Base-by-base conservation (phyloP, 306 rosid species). In the Alnus rubra region DNA sequence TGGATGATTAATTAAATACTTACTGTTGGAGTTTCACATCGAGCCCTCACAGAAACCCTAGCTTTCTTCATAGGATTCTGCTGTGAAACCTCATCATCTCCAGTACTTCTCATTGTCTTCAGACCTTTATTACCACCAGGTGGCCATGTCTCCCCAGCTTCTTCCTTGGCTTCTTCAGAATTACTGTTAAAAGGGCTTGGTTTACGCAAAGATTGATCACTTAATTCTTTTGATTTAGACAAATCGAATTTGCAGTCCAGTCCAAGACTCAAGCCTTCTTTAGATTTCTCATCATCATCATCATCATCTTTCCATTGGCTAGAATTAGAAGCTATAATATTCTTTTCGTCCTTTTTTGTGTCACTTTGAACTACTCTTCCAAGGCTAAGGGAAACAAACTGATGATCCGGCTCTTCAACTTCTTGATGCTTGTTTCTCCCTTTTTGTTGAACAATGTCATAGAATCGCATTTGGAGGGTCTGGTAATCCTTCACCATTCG, bases 21-120 rank as follows among this genome's bases (percentile, higher is more conserved):
- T 75, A 96, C 99, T 47, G 98, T 95, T 63, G 92, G 94, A 7
- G 98, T 87, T 63, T 91, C 98, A 50, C 98, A 91, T 75, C 99
- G 86, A 39, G 90, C 92, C 81, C 98, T 84, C 11, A 96, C 97
- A 42, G 91, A 93, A 84, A 93, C 98, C 88, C 99, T 88, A 71
- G 97, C 85, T 84, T 85, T 96, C 87, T 93, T 96, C 0, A 81
- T 72, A 4, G 91, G 93, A 73, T 59, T 88, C 53, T 90, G 94
- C 6, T 85, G 89, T 13, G 87, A 76, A 77, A 87, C 90, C 80
- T 92, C 98, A 73, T 91, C 98, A 7, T 92, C 96, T 14, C 49
- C 82, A 11, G 5, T 39, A 42, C 79, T 82, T 69, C 92, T 89
- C 52, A 16, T 19, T 5, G 85, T 81, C 86, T 83, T 88, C 13